These are phyloP conservation scores for Tetrahymena malaccensis DNA, from an alignment of 73 alveolate species.

Conservation along the genomic window DNA sequence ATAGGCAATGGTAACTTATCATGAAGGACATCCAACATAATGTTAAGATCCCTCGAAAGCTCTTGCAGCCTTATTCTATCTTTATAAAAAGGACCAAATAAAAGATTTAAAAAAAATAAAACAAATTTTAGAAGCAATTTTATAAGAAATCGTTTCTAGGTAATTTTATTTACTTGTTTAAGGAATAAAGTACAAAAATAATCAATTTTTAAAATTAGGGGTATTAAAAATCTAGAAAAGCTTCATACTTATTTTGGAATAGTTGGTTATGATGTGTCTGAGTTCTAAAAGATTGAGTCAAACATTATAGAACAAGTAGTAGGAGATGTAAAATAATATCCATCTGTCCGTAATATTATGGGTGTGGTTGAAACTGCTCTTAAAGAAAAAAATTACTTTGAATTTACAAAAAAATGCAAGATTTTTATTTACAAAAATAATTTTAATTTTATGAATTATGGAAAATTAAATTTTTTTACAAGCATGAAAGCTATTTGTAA, in stretches of 20 bases:
- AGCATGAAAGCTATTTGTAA: background rate
- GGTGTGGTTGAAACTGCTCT: background rate
- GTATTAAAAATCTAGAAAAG: background rate
- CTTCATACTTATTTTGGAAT: background rate
- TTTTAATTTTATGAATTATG: background rate
- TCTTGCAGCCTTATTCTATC: background rate
- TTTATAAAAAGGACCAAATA: background rate
- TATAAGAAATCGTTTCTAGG: slow-evolving; percentile 3
- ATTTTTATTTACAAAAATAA: background rate
- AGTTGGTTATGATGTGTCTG: background rate
- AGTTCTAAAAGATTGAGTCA: background rate
- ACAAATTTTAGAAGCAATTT: background rate
- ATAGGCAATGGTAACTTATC: background rate
- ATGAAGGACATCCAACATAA: background rate
- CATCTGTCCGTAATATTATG: background rate
- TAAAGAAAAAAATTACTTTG: background rate
- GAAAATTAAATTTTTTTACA: background rate
- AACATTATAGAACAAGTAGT: background rate
- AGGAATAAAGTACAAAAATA: background rate
- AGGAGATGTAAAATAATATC: background rate
- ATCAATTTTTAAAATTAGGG: background rate
- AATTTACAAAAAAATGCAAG: background rate
- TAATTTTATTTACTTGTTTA: background rate
- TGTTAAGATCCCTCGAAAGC: slow-evolving; percentile 13
- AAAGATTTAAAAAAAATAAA: background rate